Evolutionary conservation across 306 rosid genomes (phyloP), one percentile per base, ranked within the genome.

Genomic region (Quercus glauca): DNA sequence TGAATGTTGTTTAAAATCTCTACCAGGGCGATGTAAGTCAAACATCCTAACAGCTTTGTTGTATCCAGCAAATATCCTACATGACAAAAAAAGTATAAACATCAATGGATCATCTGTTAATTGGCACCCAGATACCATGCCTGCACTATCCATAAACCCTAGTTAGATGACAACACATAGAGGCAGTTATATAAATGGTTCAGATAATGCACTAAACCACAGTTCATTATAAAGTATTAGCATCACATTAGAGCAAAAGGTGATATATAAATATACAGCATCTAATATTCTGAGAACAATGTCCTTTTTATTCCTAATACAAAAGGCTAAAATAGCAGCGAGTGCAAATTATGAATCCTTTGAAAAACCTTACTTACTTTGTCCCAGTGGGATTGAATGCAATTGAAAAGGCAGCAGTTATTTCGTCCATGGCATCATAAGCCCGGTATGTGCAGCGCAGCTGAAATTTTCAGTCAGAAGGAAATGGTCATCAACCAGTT

Each of bases 21-120:
- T 89, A 78, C 99, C 99, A 76, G 99, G 99, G 72, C 97, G 90
- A 82, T 95, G 99, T 69, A 95, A 81, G 89, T 93, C 97, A 95
- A 95, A 95, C 56, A 92, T 84, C 89, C 98, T 88, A 58, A 95
- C 88, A 72, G 88, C 80, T 87, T 93, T 95, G 87, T 95, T 95
- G 90, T 95, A 92, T 83, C 99, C 99, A 76, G 97, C 97, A 84
- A 87, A 95, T 85, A 95, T 92, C 86, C 99, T 95, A 35, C 85
- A 71, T 59, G 73, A 80, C 49, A 74, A 80, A 68, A 57, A 81
- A 55, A 73, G 52, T 53, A 33, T 23, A 26, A 73, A 67, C 73
- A 41, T 51, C 71, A 4, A 45, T 74, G 53, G 43, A 68, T 45
- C 78, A 45, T 43, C 83, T 65, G 21, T 23, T 76, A 69, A 15